Conservation (phyloP, 2,329 filamentous ascomycete genomes). For the Neospermospora avenae region DNA sequence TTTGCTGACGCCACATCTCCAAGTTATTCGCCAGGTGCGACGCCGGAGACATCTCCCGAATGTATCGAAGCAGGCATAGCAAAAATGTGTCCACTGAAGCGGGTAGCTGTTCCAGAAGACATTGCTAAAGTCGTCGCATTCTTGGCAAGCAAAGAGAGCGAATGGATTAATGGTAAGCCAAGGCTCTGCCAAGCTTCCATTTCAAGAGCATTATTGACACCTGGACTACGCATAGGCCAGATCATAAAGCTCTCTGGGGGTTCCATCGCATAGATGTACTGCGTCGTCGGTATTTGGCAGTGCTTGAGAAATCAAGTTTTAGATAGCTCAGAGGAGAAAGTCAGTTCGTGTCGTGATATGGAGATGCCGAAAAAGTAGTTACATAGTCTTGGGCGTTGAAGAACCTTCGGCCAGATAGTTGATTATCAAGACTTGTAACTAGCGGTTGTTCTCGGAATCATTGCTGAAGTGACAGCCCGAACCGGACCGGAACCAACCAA, state of each 20-base stretch:
- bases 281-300: neutral
- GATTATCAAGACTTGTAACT: too few relatives aligned
- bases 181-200: conserved; percentile 24
- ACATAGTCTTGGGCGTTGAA: too few relatives aligned
- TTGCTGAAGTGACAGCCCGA: too few relatives aligned
- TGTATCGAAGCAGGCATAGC: conserved; percentile 52
- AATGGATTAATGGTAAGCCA: conserved; percentile 59
- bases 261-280: conserved; percentile 13
- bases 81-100: conserved; percentile 54
- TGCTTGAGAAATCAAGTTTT: too few relatives aligned
- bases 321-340: neutral
- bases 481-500: too few relatives aligned
- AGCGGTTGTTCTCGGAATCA: too few relatives aligned
- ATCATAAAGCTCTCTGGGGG: conserved; percentile 29
- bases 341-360: neutral
- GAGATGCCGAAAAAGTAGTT: too few relatives aligned
- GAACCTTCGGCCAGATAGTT: too few relatives aligned
- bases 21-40: conserved; percentile 53
- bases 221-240: conserved; percentile 19
- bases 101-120: conserved; percentile 55
- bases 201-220: neutral
- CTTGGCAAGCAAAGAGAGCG: conserved; percentile 54
- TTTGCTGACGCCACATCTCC: neutral
- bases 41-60: conserved; percentile 50
- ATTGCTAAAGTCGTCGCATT: conserved; percentile 42